Percentiles rank a stretch among this genome's conserved stretches.
Conservation (phyloP, 1,284 basidiomycete genomes). For the Pascua sp. region DNA sequence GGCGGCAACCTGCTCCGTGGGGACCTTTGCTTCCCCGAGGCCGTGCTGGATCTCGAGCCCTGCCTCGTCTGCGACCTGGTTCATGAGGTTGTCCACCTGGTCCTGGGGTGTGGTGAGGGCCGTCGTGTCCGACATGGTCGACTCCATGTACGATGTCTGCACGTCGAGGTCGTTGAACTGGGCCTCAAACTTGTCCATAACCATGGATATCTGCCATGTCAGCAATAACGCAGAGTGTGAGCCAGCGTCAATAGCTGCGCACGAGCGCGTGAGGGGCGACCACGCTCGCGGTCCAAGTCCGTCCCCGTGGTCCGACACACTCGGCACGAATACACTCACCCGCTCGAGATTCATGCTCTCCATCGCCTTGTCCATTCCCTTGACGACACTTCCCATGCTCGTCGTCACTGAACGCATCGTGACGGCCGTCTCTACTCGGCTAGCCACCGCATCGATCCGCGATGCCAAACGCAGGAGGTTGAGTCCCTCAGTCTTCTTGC, state of each 20-base stretch:
- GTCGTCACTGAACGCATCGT: slow-evolving; percentile 87
- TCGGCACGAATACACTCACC: slow-evolving; percentile 53
- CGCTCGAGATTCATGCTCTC: slow-evolving; percentile 97
- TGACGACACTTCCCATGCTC: slow-evolving; percentile 93
- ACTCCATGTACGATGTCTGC: slow-evolving; percentile 97
- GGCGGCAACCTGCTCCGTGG: slow-evolving; percentile 42
- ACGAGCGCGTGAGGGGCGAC: background rate
- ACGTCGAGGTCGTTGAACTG: slow-evolving; percentile 98
- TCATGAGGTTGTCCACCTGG: slow-evolving; percentile 88
- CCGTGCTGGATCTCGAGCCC: slow-evolving; percentile 94
- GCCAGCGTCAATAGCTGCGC: too few species aligned
- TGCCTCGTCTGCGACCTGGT: slow-evolving; percentile 94
- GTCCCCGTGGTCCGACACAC: too few species aligned
- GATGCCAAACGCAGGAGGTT: slow-evolving; percentile 84
- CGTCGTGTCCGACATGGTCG: slow-evolving; percentile 88
- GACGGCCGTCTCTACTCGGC: slow-evolving; percentile 96
- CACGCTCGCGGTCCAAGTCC: background rate
- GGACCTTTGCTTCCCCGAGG: slow-evolving; percentile 63
- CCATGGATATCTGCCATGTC: slow-evolving; percentile 78
- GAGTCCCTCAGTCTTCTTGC: slow-evolving; percentile 94
- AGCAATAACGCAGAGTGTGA: background rate
- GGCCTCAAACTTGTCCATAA: slow-evolving; percentile 99
- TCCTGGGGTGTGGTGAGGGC: slow-evolving; percentile 94
- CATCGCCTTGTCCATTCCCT: slow-evolving; percentile 99
- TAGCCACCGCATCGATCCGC: slow-evolving; percentile 93